These are phyloP conservation scores for Cordyceps militaris DNA, from an alignment of 2,329 filamentous ascomycete genomes.

Conservation along the genomic window DNA sequence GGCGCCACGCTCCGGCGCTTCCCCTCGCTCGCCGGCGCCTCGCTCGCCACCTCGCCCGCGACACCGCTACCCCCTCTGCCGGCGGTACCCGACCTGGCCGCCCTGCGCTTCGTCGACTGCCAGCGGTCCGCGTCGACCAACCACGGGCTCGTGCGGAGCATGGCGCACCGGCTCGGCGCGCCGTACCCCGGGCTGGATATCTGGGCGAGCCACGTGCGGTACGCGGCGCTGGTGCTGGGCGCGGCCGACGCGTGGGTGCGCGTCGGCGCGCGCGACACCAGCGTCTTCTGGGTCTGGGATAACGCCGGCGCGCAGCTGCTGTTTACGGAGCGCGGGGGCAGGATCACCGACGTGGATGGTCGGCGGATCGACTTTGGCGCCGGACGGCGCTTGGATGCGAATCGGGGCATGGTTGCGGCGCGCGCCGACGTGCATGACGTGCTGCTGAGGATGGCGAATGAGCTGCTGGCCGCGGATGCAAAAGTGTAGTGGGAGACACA, in stretches of 20 bases:
- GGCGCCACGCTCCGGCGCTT: constrained; percentile 25
- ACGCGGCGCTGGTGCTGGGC: constrained; percentile 31
- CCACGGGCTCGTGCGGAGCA: constrained; percentile 25
- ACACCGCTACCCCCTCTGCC: constrained; percentile 17
- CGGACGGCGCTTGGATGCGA: constrained; percentile 27
- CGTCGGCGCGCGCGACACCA: constrained; percentile 18
- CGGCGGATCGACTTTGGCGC: constrained; percentile 29
- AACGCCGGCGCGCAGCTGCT: constrained; percentile 52
- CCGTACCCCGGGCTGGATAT: constrained; percentile 31
- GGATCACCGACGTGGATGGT: constrained; percentile 42
- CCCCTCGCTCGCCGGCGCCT: constrained; percentile 3
- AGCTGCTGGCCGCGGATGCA: constrained; percentile 13
- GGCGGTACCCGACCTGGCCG: constrained; percentile 9
- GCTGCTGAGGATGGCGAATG: constrained; percentile 29
- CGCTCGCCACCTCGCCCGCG: constrained; percentile 18
- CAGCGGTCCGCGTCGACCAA: constrained; percentile 24
- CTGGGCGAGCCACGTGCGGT: constrained; percentile 34
- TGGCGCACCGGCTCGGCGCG: constrained; percentile 26
- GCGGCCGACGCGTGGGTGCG: constrained; percentile 30
- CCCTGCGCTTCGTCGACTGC: constrained; percentile 30
- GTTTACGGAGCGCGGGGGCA: constrained; percentile 48
- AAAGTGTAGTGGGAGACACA: neutral
- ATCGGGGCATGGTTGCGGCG: constrained; percentile 36
- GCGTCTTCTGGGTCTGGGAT: constrained; percentile 38
- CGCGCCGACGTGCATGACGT: constrained; percentile 34